Conservation (phyloP, 306 rosid genomes). For the Senna tora region DNA sequence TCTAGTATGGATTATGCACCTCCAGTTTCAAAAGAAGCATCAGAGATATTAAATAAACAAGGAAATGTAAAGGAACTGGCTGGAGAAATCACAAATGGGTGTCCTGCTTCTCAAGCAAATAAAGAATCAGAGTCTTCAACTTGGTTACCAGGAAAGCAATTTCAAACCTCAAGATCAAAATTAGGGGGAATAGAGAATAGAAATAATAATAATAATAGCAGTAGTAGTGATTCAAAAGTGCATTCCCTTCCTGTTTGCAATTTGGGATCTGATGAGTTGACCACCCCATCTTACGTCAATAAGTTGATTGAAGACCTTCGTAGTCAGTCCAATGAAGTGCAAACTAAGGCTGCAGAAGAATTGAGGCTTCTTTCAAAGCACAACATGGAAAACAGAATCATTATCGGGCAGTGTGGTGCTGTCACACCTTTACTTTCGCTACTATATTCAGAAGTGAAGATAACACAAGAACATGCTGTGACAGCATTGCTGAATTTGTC, state of each 20-base stretch:
- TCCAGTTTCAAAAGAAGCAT: conserved; percentile 54
- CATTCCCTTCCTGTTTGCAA: conserved; percentile 46
- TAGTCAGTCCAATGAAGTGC: conserved; percentile 59
- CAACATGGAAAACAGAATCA: conserved; percentile 76
- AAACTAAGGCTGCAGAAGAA: conserved; percentile 82
- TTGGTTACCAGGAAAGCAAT: conserved; percentile 48
- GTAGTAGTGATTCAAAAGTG: conserved; percentile 38
- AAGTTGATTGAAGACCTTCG: conserved; percentile 76
- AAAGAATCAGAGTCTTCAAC: conserved; percentile 48
- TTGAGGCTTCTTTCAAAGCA: conserved; percentile 82
- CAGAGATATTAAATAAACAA: conserved; percentile 48
- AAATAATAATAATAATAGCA: conserved; percentile 50
- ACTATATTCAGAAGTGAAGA: conserved; percentile 62
- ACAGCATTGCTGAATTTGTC: conserved; percentile 91
- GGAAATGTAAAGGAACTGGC: conserved; percentile 49
- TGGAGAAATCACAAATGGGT: conserved; percentile 60
- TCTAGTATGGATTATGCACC: conserved; percentile 66
- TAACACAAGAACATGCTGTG: conserved; percentile 91
- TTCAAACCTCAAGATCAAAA: conserved; percentile 45
- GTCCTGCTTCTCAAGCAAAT: conserved; percentile 43
- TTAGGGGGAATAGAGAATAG: conserved; percentile 46
- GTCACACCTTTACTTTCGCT: conserved; percentile 65
- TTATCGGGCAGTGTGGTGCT: conserved; percentile 73
- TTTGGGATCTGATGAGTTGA: conserved; percentile 51
- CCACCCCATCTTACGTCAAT: conserved; percentile 59